These are phyloP conservation scores for Pulveroboletus sp. DNA, from an alignment of 768 basidiomycete genomes.

Conservation along the genomic window DNA sequence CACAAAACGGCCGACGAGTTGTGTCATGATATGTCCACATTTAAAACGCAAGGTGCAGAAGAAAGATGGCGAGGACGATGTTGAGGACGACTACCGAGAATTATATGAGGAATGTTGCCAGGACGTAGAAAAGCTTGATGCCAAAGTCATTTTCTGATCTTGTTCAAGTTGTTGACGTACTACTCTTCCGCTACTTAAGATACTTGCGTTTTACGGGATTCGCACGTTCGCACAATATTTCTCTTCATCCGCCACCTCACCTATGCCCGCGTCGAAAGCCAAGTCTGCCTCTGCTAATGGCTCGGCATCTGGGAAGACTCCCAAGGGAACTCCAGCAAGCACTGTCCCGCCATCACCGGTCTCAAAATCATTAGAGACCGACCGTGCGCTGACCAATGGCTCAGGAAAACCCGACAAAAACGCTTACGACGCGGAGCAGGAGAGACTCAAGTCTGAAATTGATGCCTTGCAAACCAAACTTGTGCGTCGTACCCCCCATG, in stretches of 20 bases:
- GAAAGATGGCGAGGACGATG: conserved; percentile 59
- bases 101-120: conserved; percentile 81
- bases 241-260: conserved; percentile 18
- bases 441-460: conserved; percentile 78
- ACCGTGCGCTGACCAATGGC: conserved; percentile 20
- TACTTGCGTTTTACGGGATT: conserved; percentile 6
- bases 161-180: neutral
- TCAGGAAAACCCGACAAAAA: conserved; percentile 81
- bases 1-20: conserved; percentile 97
- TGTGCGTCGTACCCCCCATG: conserved; percentile 47
- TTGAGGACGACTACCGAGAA: conserved; percentile 84
- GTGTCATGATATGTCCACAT: conserved; percentile 90
- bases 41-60: conserved; percentile 68
- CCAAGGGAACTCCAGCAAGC: conserved; percentile 24
- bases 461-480: conserved; percentile 77
- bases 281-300: conserved; percentile 51
- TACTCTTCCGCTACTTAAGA: neutral
- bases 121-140: conserved; percentile 83
- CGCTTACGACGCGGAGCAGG: conserved; percentile 82
- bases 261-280: conserved; percentile 47
- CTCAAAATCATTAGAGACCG: conserved; percentile 18
- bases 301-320: conserved; percentile 33
- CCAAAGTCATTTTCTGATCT: conserved; percentile 63
- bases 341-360: conserved; percentile 27
- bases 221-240: conserved; percentile 19